Conservation (phyloP, 257 asterid species). For the Solanum rostratum region DNA sequence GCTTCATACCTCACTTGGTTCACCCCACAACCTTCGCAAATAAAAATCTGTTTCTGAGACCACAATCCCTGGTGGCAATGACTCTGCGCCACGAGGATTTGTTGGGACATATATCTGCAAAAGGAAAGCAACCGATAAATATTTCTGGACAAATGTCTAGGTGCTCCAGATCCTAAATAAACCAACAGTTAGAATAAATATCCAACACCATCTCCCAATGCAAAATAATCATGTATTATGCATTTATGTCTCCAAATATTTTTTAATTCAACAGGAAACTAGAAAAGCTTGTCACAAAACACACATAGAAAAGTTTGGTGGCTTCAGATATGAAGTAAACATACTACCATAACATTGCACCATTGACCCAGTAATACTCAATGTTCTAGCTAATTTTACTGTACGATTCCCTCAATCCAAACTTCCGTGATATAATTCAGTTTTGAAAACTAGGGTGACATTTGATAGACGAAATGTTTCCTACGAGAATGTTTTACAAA, state of each 20-base stretch:
- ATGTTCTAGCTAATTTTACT: not conserved
- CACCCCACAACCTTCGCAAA: conserved; percentile 97
- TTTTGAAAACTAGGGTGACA: not conserved
- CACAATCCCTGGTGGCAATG: conserved; percentile 95
- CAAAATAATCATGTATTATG: not conserved
- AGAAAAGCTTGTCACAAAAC: not conserved
- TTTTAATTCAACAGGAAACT: not conserved
- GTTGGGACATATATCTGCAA: conserved; percentile 81
- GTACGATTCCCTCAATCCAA: not conserved
- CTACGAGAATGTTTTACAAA: not conserved
- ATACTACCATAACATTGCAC: not conserved
- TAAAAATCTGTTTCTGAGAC: conserved; percentile 85
- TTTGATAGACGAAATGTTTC: not conserved
- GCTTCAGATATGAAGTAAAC: not conserved
- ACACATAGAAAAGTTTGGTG: not conserved
- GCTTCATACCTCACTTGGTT: conserved; percentile 73
- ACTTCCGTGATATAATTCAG: not conserved
- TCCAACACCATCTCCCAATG: not conserved
- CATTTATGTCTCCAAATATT: not conserved
- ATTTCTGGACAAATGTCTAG: not conserved
- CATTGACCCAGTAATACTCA: not conserved
- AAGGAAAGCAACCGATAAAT: not conserved
- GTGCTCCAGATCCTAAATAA: not conserved
- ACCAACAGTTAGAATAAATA: not conserved
- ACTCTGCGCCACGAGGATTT: conserved; percentile 98